Base-by-base conservation (phyloP, 1,284 basidiomycete species). In the Anthracocystis setariae region DNA sequence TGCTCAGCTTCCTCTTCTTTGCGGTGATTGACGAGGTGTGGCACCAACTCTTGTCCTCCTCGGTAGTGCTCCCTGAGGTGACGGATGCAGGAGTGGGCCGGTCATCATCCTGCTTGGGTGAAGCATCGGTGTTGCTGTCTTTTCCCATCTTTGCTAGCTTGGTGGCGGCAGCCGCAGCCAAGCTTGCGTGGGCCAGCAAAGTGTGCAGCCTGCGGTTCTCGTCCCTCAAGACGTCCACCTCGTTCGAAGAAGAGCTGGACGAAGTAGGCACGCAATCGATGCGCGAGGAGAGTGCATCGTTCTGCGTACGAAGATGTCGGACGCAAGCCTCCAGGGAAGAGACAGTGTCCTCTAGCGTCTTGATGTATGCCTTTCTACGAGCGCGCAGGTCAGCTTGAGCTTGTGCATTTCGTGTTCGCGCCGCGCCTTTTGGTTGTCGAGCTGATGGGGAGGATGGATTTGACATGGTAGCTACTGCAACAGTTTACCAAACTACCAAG, bases 341-440 rank as follows among this genome's bases (percentile, higher is more conserved):
- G 8, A 71, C 68, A 20, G 68, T 71, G 33, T 62, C 58, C 38
- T 71, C 68, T 15, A 71, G 45, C 8, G 62, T 58, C 29, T 71
- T 66, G 55, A 66, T 71, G 59, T 71, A 71, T 3, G 46, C 45
- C 33, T 71, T 71, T 5, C 68, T 38, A 5, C 68, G 46, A 1
- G 44, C 54, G 8, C 68, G 48, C 15, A 71, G 55, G 23, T 66
- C 58, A 21, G 68, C 68, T 38, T 71, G 68, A 5, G 68, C 68
- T 24, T 71, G 62, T 1, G 68, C 63, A 18, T 71, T 71, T 46
- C 63, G 62, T n/a, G 68, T 66, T 2, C 67, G 60, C 9, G 51
- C 43, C 9, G 51, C 43, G 33, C 12, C 35, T 42, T 12, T 35
- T n/a, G 27, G 38, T 25, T 35, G 29, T 7, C 29, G 12, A 9